These are phyloP conservation scores for Kuraishia capsulata DNA, from an alignment of 805 yeast species.

Conservation along the genomic window DNA sequence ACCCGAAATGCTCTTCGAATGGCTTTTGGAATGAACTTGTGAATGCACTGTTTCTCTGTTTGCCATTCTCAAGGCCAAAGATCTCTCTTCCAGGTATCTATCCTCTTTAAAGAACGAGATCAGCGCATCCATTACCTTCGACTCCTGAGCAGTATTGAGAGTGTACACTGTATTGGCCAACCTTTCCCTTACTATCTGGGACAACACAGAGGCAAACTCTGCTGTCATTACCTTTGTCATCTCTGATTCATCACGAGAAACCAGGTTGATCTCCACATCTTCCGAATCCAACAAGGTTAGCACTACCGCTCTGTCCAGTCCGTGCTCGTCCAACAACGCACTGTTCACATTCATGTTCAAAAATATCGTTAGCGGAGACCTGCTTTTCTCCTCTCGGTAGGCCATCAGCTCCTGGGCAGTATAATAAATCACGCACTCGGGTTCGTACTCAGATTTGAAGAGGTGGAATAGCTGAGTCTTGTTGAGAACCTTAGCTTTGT, in stretches of 20 bases:
- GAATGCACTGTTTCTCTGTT: not conserved
- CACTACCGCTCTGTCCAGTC: not conserved
- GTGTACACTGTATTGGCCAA: not conserved
- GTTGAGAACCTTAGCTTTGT: slow-evolving; percentile 63
- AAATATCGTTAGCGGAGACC: slow-evolving; percentile 57
- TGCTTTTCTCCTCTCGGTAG: slow-evolving; percentile 44
- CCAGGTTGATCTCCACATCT: not conserved
- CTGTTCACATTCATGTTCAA: slow-evolving; percentile 44
- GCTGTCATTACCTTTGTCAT: not conserved
- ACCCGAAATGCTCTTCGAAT: not conserved
- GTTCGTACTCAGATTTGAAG: slow-evolving; percentile 39
- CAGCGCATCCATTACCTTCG: not conserved
- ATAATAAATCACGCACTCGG: slow-evolving; percentile 35
- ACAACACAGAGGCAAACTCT: not conserved
- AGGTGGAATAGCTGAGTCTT: slow-evolving; percentile 84
- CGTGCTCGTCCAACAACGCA: slow-evolving; percentile 23
- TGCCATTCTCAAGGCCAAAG: not conserved
- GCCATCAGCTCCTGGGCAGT: slow-evolving; percentile 58
- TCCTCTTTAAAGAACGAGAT: not conserved
- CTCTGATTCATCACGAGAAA: not conserved
- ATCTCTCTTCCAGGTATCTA: not conserved
- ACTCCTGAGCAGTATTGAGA: not conserved
- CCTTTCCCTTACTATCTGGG: not conserved
- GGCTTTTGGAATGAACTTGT: not conserved
- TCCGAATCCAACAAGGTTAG: not conserved